Evolutionary conservation across 352 stramenopile species (phyloP), one percentile per base, ranked within the genome.

Genomic region (Globisporangium paddicum): DNA sequence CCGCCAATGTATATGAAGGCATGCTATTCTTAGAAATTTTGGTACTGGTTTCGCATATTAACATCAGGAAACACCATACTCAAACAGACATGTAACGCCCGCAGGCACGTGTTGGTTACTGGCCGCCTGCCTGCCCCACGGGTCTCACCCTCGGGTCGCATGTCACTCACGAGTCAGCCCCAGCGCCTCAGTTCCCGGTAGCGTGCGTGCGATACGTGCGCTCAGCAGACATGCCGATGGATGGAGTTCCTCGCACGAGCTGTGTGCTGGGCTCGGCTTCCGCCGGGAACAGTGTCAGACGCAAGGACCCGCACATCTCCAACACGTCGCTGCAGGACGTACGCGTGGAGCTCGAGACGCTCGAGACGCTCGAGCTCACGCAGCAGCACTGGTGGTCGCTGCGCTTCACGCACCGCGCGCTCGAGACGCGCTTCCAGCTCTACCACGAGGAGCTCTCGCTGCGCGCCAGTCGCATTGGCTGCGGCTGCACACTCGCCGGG

Each of bases 371-470:
- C 35, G 73, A 81, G 45, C 62, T 56, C 14, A 65, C 64, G 41
- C 75, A 72, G 28, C 66, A 78, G 48, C 19, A 30, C 30, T 53
- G 56, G 14, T 80, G 57, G 69, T 79, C 73, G 18, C 67, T 89
- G 19, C 68, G 69, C 11, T 89, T 89, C 44, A 64, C 63, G 25
- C 67, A 75, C 49, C 41, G 61, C 8, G 53, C 58, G 26, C 74
- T 87, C 64, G 77, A 89, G 48, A 50, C 56, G 51, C 72, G 73
- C 23, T 89, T 87, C 61, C 75, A 87, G 60, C 57, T 72, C 42
- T 86, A 85, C 46, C 73, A 89, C 35, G 72, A 87, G 58, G 77
- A 87, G 10, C 62, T 68, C 16, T 77, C 72, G 13, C 40, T 86
- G 3, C 28, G 54, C 13, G 67, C 69, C 34, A 82, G 73, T 13